These are phyloP conservation scores for Melocanna baccifera DNA, from an alignment of 176 grass and related monocot species.

Conservation along the genomic window DNA sequence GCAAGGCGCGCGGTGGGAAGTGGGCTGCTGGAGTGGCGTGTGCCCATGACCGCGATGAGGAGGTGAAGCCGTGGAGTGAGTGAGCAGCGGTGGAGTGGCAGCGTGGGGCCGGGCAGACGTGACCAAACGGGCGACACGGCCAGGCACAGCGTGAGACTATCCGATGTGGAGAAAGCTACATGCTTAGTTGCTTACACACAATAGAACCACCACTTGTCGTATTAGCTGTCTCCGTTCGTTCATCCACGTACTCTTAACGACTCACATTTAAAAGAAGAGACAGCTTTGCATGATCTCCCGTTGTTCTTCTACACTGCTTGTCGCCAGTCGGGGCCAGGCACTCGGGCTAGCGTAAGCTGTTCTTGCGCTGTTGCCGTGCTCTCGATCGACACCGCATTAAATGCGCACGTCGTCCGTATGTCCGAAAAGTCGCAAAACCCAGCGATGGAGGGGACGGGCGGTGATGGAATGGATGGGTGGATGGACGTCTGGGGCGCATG, in stretches of 20 bases:
- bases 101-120: slow-evolving; percentile 2
- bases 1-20: not conserved
- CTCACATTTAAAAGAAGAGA: not conserved
- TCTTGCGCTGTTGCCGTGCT: not conserved
- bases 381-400: not conserved
- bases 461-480: not conserved
- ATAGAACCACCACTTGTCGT: not conserved
- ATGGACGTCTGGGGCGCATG: not conserved
- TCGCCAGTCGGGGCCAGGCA: not conserved
- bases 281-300: not conserved
- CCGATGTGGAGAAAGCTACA: not conserved
- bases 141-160: too few relatives aligned
- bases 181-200: too few relatives aligned
- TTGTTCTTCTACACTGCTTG: not conserved
- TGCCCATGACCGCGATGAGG: not conserved
- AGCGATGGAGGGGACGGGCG: not conserved
- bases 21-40: not conserved
- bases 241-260: not conserved
- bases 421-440: not conserved
- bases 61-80: not conserved
- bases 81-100: not conserved
- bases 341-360: not conserved
- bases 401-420: slow-evolving; percentile 3
- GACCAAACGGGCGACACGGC: not conserved
- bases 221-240: not conserved